Conservation (phyloP, 2,329 filamentous ascomycete species). For the Aspergillus jensenii region DNA sequence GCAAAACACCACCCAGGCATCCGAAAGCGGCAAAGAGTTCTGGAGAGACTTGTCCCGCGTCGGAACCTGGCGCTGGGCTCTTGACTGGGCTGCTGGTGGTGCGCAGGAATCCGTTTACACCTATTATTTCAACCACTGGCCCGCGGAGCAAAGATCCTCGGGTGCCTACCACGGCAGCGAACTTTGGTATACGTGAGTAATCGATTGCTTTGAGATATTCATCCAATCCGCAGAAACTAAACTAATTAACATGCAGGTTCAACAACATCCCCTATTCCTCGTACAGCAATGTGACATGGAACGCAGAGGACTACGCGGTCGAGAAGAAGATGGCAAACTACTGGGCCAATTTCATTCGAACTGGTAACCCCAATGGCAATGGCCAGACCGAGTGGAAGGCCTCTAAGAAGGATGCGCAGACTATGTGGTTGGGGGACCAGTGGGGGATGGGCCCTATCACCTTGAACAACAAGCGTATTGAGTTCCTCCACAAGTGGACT, state of each 20-base stretch:
- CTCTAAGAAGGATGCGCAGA: neutral
- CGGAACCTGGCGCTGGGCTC: conserved; percentile 27
- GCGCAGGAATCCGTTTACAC: conserved; percentile 26
- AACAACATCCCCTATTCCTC: conserved; percentile 30
- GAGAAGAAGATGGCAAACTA: conserved; percentile 26
- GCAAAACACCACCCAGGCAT: no score
- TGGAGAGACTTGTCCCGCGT: conserved; percentile 9
- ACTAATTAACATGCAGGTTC: conserved; percentile 9
- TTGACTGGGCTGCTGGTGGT: conserved; percentile 24
- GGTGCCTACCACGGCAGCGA: conserved; percentile 32
- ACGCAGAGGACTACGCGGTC: conserved; percentile 26
- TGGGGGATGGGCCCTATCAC: neutral
- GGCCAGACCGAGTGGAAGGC: neutral
- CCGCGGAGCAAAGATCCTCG: conserved; percentile 19
- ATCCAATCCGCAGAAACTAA: no score
- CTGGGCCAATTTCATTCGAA: conserved; percentile 34
- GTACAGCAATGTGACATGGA: conserved; percentile 28
- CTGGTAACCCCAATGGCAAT: conserved; percentile 32
- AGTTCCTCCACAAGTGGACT: neutral
- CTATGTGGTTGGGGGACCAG: neutral
- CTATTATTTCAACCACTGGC: conserved; percentile 32
- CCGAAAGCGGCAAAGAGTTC: no score
- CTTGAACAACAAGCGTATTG: neutral
- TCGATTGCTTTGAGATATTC: no score
- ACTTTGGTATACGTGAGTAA: conserved; percentile 26